Evolutionary conservation across 2,329 filamentous ascomycete genomes (phyloP).

Genomic region (Claviceps africana): DNA sequence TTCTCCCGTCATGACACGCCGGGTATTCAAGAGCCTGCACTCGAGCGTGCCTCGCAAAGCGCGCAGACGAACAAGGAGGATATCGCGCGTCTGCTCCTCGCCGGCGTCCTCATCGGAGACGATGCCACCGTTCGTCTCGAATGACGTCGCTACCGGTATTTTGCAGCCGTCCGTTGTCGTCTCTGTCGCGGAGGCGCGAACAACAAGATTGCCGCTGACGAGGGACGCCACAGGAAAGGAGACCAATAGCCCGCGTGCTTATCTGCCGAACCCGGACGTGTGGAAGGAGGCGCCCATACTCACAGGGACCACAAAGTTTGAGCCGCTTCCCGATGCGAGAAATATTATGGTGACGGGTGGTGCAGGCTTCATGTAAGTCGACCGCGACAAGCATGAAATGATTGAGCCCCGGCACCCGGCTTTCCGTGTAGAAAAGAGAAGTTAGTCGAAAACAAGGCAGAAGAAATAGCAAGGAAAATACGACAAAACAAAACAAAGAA

Average conservation of each 20-base stretch:
- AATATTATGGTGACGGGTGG: slow-evolving; percentile 78
- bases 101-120: slow-evolving; percentile 1
- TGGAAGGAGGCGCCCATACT: slow-evolving; percentile 62
- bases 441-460: background rate
- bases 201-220: background rate
- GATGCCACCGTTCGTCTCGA: background rate
- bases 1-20: slow-evolving; percentile 8
- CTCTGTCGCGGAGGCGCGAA: too few species aligned
- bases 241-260: slow-evolving; percentile 21
- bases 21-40: slow-evolving; percentile 5
- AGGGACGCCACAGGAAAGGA: slow-evolving; percentile 3
- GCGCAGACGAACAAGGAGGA: background rate
- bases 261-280: slow-evolving; percentile 46
- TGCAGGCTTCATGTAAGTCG: slow-evolving; percentile 67
- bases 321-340: slow-evolving; percentile 52
- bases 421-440: background rate
- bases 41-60: slow-evolving; percentile 3
- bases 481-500: too few species aligned
- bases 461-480: background rate
- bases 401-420: background rate
- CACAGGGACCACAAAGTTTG: slow-evolving; percentile 55
- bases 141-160: slow-evolving; percentile 7
- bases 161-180: background rate
- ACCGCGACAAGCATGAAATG: background rate
- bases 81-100: background rate